phyloP scores from a whole-genome alignment of 768 basidiomycete species.

The Termitomyces sp. region DNA sequence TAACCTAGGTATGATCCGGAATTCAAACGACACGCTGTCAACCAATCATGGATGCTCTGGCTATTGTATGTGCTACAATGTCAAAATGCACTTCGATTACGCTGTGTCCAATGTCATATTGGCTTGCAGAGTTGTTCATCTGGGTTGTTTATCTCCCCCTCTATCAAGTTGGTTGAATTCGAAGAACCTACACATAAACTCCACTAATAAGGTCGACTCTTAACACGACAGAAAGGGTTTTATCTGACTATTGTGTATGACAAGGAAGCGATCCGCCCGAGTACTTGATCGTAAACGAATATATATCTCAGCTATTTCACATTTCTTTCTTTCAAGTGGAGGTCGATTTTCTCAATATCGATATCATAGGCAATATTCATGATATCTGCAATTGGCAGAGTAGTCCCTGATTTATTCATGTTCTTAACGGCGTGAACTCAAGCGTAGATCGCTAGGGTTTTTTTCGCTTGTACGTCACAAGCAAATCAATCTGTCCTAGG shows the following conservation, averaged over 20 bases:
- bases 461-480: no score
- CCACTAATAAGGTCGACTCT: constrained; percentile 37
- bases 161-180: constrained; percentile 40
- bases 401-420: no score
- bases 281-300: no score
- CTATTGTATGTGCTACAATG: not conserved
- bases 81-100: constrained; percentile 17
- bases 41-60: constrained; percentile 42
- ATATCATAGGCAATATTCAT: no score
- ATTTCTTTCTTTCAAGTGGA: no score
- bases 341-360: no score
- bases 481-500: no score
- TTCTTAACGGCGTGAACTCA: no score
- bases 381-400: no score
- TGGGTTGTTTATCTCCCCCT: constrained; percentile 48
- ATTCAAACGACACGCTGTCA: constrained; percentile 64
- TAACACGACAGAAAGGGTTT: constrained; percentile 10
- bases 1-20: constrained; percentile 53
- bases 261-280: constrained; percentile 1
- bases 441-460: no score
- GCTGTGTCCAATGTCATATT: constrained; percentile 40
- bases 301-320: no score
- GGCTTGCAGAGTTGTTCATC: constrained; percentile 53
- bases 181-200: constrained; percentile 49
- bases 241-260: constrained; percentile 12